Conservation (phyloP, 2,329 filamentous ascomycete genomes). For the Ophiostoma pallidulum region DNA sequence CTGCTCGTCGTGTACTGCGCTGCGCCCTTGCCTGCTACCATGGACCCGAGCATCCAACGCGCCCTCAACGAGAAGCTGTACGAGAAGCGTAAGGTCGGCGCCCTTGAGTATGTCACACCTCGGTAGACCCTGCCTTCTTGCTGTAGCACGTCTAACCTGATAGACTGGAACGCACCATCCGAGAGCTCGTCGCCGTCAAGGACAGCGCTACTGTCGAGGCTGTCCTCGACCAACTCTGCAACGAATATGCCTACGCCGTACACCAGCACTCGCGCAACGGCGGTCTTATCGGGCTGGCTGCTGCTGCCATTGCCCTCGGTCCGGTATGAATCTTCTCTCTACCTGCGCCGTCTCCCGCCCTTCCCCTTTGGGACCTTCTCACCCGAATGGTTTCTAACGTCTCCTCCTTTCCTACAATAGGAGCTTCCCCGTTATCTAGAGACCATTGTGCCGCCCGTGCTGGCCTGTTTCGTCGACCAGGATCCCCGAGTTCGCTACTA, state of each 20-base stretch:
- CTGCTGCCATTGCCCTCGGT: conserved; percentile 89
- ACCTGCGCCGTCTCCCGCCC: not conserved
- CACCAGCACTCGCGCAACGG: conserved; percentile 96
- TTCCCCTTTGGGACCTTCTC: not conserved
- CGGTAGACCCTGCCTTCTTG: not conserved
- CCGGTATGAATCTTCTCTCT: conserved; percentile 43
- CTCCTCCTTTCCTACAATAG: conserved; percentile 31
- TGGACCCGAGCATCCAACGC: conserved; percentile 86
- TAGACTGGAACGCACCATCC: conserved; percentile 83
- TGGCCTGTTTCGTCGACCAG: conserved; percentile 96
- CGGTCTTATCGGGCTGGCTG: conserved; percentile 87
- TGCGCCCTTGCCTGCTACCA: conserved; percentile 28
- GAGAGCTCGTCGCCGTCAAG: conserved; percentile 66
- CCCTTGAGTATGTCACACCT: conserved; percentile 68
- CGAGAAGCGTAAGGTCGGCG: conserved; percentile 93
- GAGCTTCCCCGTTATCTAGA: conserved; percentile 87
- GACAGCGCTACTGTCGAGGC: conserved; percentile 74
- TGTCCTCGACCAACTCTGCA: conserved; percentile 91
- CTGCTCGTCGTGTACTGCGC: not conserved
- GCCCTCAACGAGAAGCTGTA: conserved; percentile 97
- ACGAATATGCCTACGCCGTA: conserved; percentile 95
- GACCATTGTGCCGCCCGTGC: conserved; percentile 88
- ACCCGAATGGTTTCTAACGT: too few relatives aligned
- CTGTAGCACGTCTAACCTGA: not conserved
- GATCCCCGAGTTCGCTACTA: conserved; percentile 97